Evolutionary conservation across 192 early-diverging fungal genomes (phyloP), one percentile per base, ranked within the genome.

Genomic region (Coemansia sp.): DNA sequence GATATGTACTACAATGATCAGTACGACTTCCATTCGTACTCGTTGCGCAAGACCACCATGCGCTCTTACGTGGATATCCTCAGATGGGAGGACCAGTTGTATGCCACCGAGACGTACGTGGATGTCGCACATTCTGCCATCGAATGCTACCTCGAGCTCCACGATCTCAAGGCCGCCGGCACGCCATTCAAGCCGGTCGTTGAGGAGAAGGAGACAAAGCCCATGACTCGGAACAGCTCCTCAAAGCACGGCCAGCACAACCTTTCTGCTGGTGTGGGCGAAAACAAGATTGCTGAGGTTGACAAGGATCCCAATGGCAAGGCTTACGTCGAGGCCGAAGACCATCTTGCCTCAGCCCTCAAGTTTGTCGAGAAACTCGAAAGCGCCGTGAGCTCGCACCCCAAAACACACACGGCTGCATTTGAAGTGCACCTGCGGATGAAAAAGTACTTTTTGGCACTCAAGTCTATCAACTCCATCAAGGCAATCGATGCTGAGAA

Each of bases 1-100:
- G 55, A 50, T 30, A 90, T 92, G 44, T 89, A 88, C 59, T 83
- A 85, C 29, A 91, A 92, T 44, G 93, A 94, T 50, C 91, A 95
- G 72, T 92, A 94, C 47, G 96, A 98, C 68, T 98, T 97, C 80
- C 96, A 98, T 64, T 78, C 79, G 17, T 98, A 97, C 69, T 89
- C 83, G 46, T 73, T 94, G 26, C 91, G 96, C 55, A 95, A 95
- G 76, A 76, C 78, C 33, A 94, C 94, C 24, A 61, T 97, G 33
- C 80, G 91, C 27, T 78, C 91, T 9, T 98, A 98, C 55, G 63
- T 91, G 8, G 84, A 89, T 14, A 78, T 95, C 35, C 60, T 98
- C 14, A 64, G 78, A n/a, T 81, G 84, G 51, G 91, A 91, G 58
- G 87, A 92, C 69, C 67, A 78, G 23, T 44, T 98, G 10, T 83